Evolutionary conservation across 805 yeast genomes (phyloP), one percentile per base, ranked within the genome.

Genomic region (Lipomyces starkeyi): DNA sequence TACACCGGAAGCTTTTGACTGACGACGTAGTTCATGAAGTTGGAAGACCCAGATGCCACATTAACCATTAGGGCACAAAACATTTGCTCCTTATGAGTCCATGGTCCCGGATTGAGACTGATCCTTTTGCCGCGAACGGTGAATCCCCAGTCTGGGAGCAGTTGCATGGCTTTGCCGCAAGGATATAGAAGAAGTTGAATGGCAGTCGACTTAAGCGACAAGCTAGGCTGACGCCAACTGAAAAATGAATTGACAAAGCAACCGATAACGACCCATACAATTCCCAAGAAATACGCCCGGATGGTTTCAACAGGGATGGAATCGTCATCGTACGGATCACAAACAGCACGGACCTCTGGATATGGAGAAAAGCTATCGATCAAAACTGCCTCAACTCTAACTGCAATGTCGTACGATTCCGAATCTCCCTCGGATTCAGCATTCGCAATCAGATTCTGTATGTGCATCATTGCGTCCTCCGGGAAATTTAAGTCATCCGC

Each of bases 11-110:
- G 56, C 8, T 65, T 34, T 49, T 66, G 22, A 9, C 32, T 32
- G 0, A 69, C 69, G 4, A 43, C 17, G 35, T 66, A 66, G 5
- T 62, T 20, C n/a, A 20, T 25, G 47, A 17, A 61, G 11, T 29
- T 43, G 22, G 49, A 22, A 11, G 49, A 14, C 4, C 29, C 35
- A 1, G 59, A 56, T 6, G 61, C 70, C 27, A 37, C 63, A 29
- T 67, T 67, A 5, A 65, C 57, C 58, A 81, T 76, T 40, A 82
- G 71, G 71, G 90, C 84, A 9, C 87, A 79, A 67, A 87, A 80
- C 88, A 87, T 86, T 75, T 87, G 91, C 74, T 88, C 91, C 74
- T 88, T 88, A 69, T 76, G 79, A 52, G 81, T 79, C 87, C 89
- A 88, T n/a, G 88, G 88, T 13, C 90, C 89, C 2, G 89, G 89